Base-by-base conservation (phyloP, 257 asterid species). In the Apocynum venetum region DNA sequence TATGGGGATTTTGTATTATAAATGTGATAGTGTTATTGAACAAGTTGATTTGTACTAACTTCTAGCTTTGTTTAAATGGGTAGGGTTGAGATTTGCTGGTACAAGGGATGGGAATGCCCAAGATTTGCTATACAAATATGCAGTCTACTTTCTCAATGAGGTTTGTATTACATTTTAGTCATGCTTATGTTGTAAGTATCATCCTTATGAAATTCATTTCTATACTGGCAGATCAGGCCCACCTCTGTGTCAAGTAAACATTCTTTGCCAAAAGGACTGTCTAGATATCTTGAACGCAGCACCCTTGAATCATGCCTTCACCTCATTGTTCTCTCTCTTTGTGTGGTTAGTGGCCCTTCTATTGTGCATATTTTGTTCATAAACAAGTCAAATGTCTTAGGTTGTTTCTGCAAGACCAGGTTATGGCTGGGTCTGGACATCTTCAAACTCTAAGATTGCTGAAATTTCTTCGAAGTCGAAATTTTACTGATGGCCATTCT, bases 371-470 rank as follows among this genome's bases (percentile, higher is more conserved):
- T 55, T 48, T n/a, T 25, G 3, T 74, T 51, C 56, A 60, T 31
- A 12, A 56, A 77, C 52, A 78, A 73, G 11, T 80, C 64, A 46
- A 73, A 57, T 71, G 67, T 77, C 82, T 83, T 25, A 74, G 68
- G 56, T 77, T 36, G 70, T 84, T 78, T 79, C 31, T 66, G 46
- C 53, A 41, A 41, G 73, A 79, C 76, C 93, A 96, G 99, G 97
- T 96, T 80, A 91, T 96, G 99, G 97, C 99, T 76, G 99, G 99
- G 78, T 96, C 99, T 52, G 99, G 99, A 71, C 91, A 96, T 86
- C 91, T 96, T 65, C 92, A 87, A 80, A 96, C 97, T 52, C 87
- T 96, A 77, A 90, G 88, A 82, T 82, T 96, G 80, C 86, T 96
- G 85, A 96, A 91, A 85, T 96, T 91, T 90, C 92, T 96, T 49